Base-by-base conservation (phyloP, 1,284 basidiomycete species). In the Cryptococcus maquisensis region DNA sequence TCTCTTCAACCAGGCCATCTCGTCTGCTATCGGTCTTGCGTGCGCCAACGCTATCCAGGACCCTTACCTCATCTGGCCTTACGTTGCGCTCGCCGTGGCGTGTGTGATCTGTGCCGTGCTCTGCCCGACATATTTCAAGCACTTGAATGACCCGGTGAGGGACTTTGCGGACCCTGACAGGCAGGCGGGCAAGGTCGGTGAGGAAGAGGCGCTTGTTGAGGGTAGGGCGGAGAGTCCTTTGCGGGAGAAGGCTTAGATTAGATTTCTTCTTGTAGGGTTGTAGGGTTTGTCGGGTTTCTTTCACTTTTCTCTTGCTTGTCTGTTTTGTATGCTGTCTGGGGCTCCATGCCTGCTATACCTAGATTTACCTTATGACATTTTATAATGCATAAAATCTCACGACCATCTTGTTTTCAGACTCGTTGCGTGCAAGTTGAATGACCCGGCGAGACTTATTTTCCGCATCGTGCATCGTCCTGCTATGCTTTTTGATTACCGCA, bases 41-140 rank as follows among this genome's bases (percentile, higher is more conserved):
- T 54, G 52, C 45, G 54, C 71, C 47, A 60, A 59, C 35, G 67
- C 57, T 24, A 65, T 72, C 46, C 52, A 57, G 37, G 79, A 81
- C 67, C 79, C 79, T 26, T 68, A 77, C 64, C 75, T 80, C 55
- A 73, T 77, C 50, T 75, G 73, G 71, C 69, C 73, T 59, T 79
- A 74, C 35, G 57, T 59, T 46, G 74, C 70, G 37, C 60, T 78
- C 39, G 70, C 76, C 46, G 67, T 67, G 55, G 67, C 71, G 10
- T 62, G 58, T 56, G 67, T 71, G 62, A 42, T 66, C 52, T 53
- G 51, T 49, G 67, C 65, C 36, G 48, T 68, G 46, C 37, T 65
- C 46, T 68, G 74, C 65, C 71, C 73, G 35, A 68, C 61, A 21
- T 64, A 57, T 61, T 74, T 72, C 66, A 59, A 54, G 40, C 63